Percentiles rank a stretch among this genome's conserved stretches.
phyloP scores from a whole-genome alignment of 2,329 filamentous ascomycete species.

The Fusarium sp. region DNA sequence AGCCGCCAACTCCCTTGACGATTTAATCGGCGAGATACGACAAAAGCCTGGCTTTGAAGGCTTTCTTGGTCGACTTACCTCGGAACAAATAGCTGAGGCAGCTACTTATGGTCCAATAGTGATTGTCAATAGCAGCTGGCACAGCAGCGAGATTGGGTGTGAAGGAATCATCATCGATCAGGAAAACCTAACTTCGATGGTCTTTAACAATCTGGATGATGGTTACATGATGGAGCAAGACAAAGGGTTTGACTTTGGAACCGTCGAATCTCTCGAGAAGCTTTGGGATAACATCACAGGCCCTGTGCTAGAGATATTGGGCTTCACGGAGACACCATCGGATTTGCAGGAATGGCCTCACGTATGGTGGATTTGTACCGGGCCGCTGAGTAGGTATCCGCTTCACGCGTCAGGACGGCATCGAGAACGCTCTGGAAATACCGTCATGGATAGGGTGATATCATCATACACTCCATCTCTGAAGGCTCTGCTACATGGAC shows the following conservation, averaged over 20 bases:
- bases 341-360: not conserved
- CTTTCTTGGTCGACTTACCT: not conserved
- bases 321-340: not conserved
- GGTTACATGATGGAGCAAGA: fast-evolving
- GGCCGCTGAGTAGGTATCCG: slow-evolving; percentile 3
- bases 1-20: not conserved
- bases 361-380: not conserved
- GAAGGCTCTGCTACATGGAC: not conserved
- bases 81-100: not conserved
- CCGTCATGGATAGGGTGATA: slow-evolving; percentile 1
- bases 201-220: not conserved
- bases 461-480: not conserved
- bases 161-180: not conserved
- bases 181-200: not conserved
- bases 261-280: not conserved
- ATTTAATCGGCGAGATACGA: not conserved
- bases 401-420: slow-evolving; percentile 13
- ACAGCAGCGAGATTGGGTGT: not conserved
- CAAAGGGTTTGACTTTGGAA: not conserved
- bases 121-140: slow-evolving; percentile 1
- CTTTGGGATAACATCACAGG: not conserved
- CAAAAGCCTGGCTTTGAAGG: not conserved
- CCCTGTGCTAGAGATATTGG: not conserved
- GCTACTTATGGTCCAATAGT: not conserved
- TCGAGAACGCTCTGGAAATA: not conserved